Evolutionary conservation across 768 basidiomycete genomes (phyloP), one percentile per base, ranked within the genome.

Genomic region (Rubroboletus pulcherrimus): DNA sequence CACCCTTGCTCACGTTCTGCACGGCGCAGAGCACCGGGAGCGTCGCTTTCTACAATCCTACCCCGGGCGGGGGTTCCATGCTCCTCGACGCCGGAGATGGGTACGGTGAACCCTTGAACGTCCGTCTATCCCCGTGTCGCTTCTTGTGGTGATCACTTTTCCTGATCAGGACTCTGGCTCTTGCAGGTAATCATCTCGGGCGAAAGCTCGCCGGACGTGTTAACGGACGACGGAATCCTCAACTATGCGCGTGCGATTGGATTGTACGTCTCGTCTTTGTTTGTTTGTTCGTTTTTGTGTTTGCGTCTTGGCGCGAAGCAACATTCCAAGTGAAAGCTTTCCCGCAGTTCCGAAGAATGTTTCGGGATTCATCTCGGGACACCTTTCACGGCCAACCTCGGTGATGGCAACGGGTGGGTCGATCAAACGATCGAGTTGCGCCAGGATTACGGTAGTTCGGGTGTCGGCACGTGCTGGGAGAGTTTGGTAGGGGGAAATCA

Each of bases 181-280:
- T 11, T 10, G 3, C 41, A 80, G 78, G 76, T 88, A 44, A 86
- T 89, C 58, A 78, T 89, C 52, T 89, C 87, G 2, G 85, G 80
- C 0, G 61, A 77, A 40, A 87, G 85, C 62, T 84, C 84, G 8
- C 71, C 81, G 0, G 71, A 21, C 0, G 81, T 87, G 15, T 76
- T 87, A 49, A 84, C 80, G 0, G 76, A 83, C 51, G 59, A 68
- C 29, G 85, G 86, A 0, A 64, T 86, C 47, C 41, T 83, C 43
- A 85, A 85, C 60, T 87, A 76, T 63, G 85, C 83, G 0, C 75
- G 68, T 34, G 79, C 85, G 5, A 79, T 87, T 51, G 85, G 84
- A 15, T 86, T 85, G 85, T 87, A 60, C 58, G 79, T 71, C 29
- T 24, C 14, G 11, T 31, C n/a, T 7, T 21, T 11, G 24, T 38